Evolutionary conservation across 345 rosid genomes (phyloP), one percentile per base, ranked within the genome.

Genomic region (Arabis hirsuta): DNA sequence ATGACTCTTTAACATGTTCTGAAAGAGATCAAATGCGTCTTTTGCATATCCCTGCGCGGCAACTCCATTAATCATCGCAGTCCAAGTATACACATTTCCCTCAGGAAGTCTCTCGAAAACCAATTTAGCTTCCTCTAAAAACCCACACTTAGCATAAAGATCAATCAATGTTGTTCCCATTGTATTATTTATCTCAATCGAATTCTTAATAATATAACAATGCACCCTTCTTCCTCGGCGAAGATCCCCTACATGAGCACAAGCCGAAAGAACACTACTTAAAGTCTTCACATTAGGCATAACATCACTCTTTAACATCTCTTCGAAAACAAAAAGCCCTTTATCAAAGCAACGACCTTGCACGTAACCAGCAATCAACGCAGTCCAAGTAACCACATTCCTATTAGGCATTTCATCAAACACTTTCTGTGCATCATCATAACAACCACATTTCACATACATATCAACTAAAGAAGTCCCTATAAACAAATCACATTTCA

Each of bases 311-410:
- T 77, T 70, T 79, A 80, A 74, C 92, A 88, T 88, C 52, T 85
- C 84, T 44, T 65, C 73, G 57, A 88, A 85, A 78, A 87, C 82
- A 14, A 61, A 74, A 70, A 90, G 54, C 4, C 85, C 92, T 55
- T 74, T 78, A 2, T 66, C 43, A 46, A 77, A 84, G 39, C 74
- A 50, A 56, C 83, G 84, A 19, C 62, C 65, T 62, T 78, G 81
- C 72, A 83, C 81, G 55, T 71, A 90, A 9, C 90, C 92, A 2
- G 81, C 73, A 78, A 87, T 82, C 92, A 90, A 75, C 13, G 86
- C 79, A 32, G 90, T 88, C 95, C 95, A 90, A 51, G 89, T 81
- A 58, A 88, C 82, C 32, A 84, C 87, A 73, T 90, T 88, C 63
- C 74, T 85, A 4, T 36, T 57, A 1, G 83, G 77, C 90, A 88